Percentiles rank a stretch among this genome's conserved stretches.
Conservation (phyloP, 2,329 filamentous ascomycete species). For the Penicillium occitanis region DNA sequence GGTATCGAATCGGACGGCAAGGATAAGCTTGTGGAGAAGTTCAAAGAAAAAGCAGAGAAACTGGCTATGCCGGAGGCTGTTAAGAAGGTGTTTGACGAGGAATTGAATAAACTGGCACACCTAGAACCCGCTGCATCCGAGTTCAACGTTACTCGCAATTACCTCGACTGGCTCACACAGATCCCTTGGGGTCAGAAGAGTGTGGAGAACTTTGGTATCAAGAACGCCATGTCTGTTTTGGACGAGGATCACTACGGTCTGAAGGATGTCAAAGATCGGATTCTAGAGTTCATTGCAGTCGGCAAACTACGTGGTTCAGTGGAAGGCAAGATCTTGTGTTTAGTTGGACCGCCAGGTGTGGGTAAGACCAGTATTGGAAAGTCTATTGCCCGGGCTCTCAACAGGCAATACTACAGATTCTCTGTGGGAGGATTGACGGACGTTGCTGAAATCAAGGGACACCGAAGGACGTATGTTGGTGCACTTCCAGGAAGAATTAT, state of each 20-base stretch:
- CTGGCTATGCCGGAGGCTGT: slow-evolving; percentile 96
- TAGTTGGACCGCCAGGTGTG: slow-evolving; percentile 94
- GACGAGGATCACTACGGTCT: slow-evolving; percentile 96
- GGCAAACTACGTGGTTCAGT: slow-evolving; percentile 96
- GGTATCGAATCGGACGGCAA: slow-evolving; percentile 97
- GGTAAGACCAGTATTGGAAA: slow-evolving; percentile 99
- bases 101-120: slow-evolving; percentile 94
- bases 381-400: slow-evolving; percentile 90
- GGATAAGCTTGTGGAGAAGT: slow-evolving; percentile 95
- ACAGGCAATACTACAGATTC: slow-evolving; percentile 96
- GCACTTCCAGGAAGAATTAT: slow-evolving; percentile 95
- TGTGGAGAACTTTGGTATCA: slow-evolving; percentile 93
- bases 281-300: slow-evolving; percentile 96
- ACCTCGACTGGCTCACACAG: slow-evolving; percentile 97
- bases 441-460: slow-evolving; percentile 98
- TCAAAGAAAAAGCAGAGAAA: slow-evolving; percentile 91
- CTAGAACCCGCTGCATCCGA: slow-evolving; percentile 94
- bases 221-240: slow-evolving; percentile 83
- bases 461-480: slow-evolving; percentile 93
- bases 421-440: slow-evolving; percentile 95
- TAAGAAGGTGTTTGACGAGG: slow-evolving; percentile 96
- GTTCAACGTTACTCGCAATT: slow-evolving; percentile 98
- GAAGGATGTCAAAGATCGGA: slow-evolving; percentile 98
- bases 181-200: slow-evolving; percentile 96
- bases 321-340: slow-evolving; percentile 96